Evolutionary conservation across 1,139 yeast species (phyloP), one percentile per base, ranked within the genome.

Genomic region (Hyphopichia wangnamkhiaoensis): DNA sequence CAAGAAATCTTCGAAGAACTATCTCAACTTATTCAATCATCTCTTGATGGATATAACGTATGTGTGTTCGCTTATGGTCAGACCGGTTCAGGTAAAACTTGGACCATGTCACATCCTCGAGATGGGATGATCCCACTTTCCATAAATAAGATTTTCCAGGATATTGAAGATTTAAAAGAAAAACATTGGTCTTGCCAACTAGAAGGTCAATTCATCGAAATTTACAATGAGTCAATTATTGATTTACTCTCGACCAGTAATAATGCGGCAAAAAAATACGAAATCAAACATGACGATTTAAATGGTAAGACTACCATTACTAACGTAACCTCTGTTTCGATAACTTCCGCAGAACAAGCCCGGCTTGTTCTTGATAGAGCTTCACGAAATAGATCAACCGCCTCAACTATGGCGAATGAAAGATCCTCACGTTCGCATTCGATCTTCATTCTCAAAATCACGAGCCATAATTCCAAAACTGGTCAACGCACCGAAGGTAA

Each of bases 1-100:
- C 53, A 54, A 2, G 82, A 77, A 21, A 78, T 94, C 0, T 93
- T 90, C 61, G 84, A 80, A 31, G 98, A 93, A 53, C 78, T 91
- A 1, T 83, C 95, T 1, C 96, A 91, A 58, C 63, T 91, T 23
- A 84, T 93, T 2, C 97, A 90, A 59, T 85, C 95, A 40, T 87
- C 95, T 0, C 61, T 93, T 23, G 96, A 93, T 64, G 98, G 98
- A 0, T 83, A 73, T 55, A 90, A 90, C 53, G 96, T 89, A 3
- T 90, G 97, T 59, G 90, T 93, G 1, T 90, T 93, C 67, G 96
- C 98, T 0, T 93, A 93, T 61, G 98, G 98, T 0, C 98, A 93
- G 63, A 93, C 98, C 0, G 98, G 98, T 0, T 90, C 97, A 0
- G 98, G 98, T 3, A 93, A 93, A 58, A 91, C 98, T 0, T 84